A percentile compares a stretch with the other conserved stretches of the same genome.
Conservation (phyloP, 1,284 basidiomycete species). For the Uromyces viciae-fabae region DNA sequence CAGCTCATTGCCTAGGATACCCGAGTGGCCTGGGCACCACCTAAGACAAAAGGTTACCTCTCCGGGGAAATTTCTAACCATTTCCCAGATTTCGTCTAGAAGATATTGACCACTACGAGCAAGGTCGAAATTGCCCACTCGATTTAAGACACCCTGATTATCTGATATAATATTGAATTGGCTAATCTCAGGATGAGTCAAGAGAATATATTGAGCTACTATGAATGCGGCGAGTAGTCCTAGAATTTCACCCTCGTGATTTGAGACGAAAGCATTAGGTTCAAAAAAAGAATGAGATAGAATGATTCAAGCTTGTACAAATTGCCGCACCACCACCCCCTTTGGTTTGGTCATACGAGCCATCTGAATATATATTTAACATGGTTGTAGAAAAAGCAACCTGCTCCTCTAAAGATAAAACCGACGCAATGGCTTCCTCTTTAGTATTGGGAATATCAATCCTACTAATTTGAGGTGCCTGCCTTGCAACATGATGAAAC, state of each 20-base stretch:
- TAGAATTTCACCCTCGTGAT: too few relatives aligned
- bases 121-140: background rate
- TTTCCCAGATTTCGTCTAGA: background rate
- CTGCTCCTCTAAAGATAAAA: too few relatives aligned
- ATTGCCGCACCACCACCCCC: background rate
- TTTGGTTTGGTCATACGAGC: background rate
- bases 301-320: background rate
- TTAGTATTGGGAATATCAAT: background rate
- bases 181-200: background rate
- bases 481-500: too few relatives aligned
- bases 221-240: background rate
- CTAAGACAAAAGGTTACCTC: background rate
- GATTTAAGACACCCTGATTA: background rate
- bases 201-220: background rate
- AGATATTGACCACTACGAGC: background rate
- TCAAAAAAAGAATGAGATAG: background rate
- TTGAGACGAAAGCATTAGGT: background rate
- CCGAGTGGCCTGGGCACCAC: background rate
- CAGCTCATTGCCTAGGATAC: background rate
- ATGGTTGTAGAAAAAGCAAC: too few relatives aligned
- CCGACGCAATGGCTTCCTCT: background rate
- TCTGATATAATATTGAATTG: background rate
- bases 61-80: background rate
- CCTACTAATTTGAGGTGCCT: too few relatives aligned
- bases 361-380: background rate